These are phyloP conservation scores for Penicillium griseofulvum DNA, from an alignment of 2,329 filamentous ascomycete species.

Conservation along the genomic window DNA sequence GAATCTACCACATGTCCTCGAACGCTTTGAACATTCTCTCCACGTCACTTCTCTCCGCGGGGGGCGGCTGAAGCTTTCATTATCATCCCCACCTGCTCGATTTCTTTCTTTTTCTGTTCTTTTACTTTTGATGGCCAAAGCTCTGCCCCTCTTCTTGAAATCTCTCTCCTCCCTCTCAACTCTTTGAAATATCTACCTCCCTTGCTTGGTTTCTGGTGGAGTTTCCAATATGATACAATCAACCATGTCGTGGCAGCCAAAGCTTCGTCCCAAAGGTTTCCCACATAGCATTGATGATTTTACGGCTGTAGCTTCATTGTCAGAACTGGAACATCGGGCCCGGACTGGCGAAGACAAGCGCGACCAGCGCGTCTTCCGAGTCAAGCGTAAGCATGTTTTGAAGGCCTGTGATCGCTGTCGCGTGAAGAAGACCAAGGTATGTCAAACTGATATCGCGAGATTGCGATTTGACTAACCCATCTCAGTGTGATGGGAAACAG, in stretches of 20 bases:
- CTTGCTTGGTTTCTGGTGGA: background rate
- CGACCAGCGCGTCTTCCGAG: conserved; percentile 42
- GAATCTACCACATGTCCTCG: background rate
- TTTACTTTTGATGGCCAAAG: conserved; percentile 5
- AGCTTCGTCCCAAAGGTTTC: conserved; percentile 41
- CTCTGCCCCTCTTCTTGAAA: conserved; percentile 4
- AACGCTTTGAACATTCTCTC: conserved; percentile 24
- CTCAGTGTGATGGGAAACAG: conserved; percentile 47
- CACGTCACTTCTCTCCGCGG: conserved; percentile 26
- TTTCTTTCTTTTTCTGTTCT: conserved; percentile 2
- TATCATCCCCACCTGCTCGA: conserved; percentile 22
- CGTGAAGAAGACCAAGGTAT: conserved; percentile 47
- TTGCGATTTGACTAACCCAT: conserved; percentile 2
- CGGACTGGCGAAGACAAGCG: conserved; percentile 34
- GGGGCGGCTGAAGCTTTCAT: conserved; percentile 6
- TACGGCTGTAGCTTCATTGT: conserved; percentile 30
- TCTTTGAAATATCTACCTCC: background rate
- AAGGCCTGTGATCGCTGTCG: conserved; percentile 48
- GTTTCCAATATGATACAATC: conserved; percentile 2
- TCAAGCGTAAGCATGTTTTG: conserved; percentile 46
- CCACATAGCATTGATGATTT: conserved; percentile 37
- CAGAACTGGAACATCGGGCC: conserved; percentile 31
- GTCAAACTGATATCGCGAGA: background rate
- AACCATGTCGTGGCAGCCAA: conserved; percentile 44
- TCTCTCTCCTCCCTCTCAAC: background rate